Conservation (phyloP, 441 rosid species). For the Pelargonium hybrid region DNA sequence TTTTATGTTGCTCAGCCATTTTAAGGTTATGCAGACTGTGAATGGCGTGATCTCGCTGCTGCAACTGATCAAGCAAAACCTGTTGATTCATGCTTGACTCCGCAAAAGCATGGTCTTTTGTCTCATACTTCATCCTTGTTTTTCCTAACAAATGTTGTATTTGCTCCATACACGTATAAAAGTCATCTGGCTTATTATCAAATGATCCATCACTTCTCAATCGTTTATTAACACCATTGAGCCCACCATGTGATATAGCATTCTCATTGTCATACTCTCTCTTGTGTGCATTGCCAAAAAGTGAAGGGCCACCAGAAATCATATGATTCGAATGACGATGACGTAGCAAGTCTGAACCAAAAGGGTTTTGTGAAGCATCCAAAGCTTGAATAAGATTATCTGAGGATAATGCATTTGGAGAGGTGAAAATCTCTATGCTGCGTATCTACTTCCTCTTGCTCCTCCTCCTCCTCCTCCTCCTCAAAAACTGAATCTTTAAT, state of each 20-base stretch:
- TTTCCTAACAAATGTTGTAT: constrained; percentile 34
- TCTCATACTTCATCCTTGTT: constrained; percentile 36
- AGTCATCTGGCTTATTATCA: constrained; percentile 39
- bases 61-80: constrained; percentile 38
- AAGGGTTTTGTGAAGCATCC: constrained; percentile 43
- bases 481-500: constrained; percentile 10
- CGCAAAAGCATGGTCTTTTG: constrained; percentile 37
- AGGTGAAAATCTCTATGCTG: too few species aligned
- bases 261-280: constrained; percentile 40
- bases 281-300: constrained; percentile 42
- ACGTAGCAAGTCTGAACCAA: constrained; percentile 38
- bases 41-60: constrained; percentile 33
- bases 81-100: constrained; percentile 46
- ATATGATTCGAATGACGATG: constrained; percentile 34
- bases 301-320: constrained; percentile 35
- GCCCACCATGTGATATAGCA: constrained; percentile 36
- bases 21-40: constrained; percentile 50
- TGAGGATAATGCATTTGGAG: constrained; percentile 29
- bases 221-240: constrained; percentile 50
- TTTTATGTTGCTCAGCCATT: constrained; percentile 49
- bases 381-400: constrained; percentile 53
- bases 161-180: constrained; percentile 42
- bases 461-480: constrained; percentile 21
- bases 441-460: too few species aligned
- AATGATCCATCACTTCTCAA: constrained; percentile 47